These are phyloP conservation scores for Penicillium sp. DNA, from an alignment of 2,329 filamentous ascomycete species.

Conservation along the genomic window DNA sequence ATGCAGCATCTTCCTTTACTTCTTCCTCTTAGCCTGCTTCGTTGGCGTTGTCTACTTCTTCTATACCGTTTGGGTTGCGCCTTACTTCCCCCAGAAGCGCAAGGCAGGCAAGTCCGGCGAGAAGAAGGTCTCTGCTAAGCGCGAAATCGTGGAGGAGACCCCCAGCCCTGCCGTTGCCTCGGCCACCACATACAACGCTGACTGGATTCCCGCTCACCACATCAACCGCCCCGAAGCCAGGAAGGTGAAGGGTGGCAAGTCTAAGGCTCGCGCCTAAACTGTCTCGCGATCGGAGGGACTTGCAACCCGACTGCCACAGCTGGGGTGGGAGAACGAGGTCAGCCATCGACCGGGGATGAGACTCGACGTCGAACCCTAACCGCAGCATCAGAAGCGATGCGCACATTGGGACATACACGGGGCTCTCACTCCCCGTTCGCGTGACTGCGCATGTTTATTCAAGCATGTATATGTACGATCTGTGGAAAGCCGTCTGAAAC, in stretches of 20 bases:
- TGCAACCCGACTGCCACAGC: not conserved
- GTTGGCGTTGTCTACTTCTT: slow-evolving; percentile 84
- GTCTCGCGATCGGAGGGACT: not conserved
- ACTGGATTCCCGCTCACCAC: slow-evolving; percentile 88
- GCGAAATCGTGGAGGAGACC: slow-evolving; percentile 58
- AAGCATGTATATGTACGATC: slow-evolving; percentile 15
- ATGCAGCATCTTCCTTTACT: slow-evolving; percentile 87
- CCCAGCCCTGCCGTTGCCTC: slow-evolving; percentile 64
- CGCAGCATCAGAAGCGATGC: not conserved
- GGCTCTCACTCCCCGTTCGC: not conserved
- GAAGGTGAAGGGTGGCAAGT: slow-evolving; percentile 49
- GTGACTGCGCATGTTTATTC: not conserved
- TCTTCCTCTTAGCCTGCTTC: slow-evolving; percentile 76
- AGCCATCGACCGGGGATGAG: not conserved
- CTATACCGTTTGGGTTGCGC: slow-evolving; percentile 96
- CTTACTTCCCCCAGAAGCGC: slow-evolving; percentile 79
- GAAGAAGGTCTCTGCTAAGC: slow-evolving; percentile 51
- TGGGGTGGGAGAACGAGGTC: too few species aligned
- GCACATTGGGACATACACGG: slow-evolving; percentile 15
- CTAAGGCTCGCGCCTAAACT: slow-evolving; percentile 32
- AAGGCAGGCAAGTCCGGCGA: slow-evolving; percentile 20
- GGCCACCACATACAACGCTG: slow-evolving; percentile 76
- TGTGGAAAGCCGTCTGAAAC: slow-evolving; percentile 3
- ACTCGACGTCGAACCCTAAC: slow-evolving; percentile 1
- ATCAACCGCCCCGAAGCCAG: slow-evolving; percentile 74